phyloP scores from a whole-genome alignment of 1,284 basidiomycete genomes.

The Ustilago xerochloae region DNA sequence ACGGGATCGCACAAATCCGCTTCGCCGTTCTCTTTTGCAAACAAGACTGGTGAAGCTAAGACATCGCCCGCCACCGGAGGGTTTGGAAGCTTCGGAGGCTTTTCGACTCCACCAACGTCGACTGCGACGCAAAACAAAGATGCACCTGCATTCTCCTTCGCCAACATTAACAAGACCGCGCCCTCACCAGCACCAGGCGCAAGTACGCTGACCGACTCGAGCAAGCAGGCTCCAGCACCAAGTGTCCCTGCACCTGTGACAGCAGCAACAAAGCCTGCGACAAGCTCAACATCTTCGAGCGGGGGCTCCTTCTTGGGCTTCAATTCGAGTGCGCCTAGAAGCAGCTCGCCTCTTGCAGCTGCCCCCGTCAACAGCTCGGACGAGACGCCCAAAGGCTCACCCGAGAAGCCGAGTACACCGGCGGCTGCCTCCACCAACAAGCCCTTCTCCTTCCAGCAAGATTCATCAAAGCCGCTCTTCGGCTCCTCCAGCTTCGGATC shows the following conservation, averaged over 20 bases:
- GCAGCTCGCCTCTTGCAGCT: conserved; percentile 52
- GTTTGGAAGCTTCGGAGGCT: conserved; percentile 19
- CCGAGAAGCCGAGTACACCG: conserved; percentile 28
- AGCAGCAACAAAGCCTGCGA: background rate
- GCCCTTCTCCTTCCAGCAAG: conserved; percentile 28
- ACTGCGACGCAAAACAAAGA: conserved; percentile 18
- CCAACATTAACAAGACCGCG: conserved; percentile 14
- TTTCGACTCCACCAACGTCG: conserved; percentile 4
- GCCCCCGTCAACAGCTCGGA: conserved; percentile 49
- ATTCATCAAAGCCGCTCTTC: conserved; percentile 16
- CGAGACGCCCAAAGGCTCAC: conserved; percentile 22
- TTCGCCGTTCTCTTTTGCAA: conserved; percentile 22
- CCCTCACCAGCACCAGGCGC: background rate
- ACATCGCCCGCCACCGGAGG: conserved; percentile 6
- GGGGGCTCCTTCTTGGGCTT: conserved; percentile 39
- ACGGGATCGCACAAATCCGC: conserved; percentile 3
- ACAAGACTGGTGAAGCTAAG: conserved; percentile 1
- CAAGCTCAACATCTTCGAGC: too few relatives aligned
- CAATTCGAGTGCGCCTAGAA: conserved; percentile 47
- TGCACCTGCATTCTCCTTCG: conserved; percentile 27
- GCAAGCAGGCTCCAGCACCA: background rate
- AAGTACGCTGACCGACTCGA: background rate
- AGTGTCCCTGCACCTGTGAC: background rate
- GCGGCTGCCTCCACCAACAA: conserved; percentile 13
- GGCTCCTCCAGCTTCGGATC: conserved; percentile 6